Conservation (phyloP, 352 stramenopile species). For the Pythium biforme region DNA sequence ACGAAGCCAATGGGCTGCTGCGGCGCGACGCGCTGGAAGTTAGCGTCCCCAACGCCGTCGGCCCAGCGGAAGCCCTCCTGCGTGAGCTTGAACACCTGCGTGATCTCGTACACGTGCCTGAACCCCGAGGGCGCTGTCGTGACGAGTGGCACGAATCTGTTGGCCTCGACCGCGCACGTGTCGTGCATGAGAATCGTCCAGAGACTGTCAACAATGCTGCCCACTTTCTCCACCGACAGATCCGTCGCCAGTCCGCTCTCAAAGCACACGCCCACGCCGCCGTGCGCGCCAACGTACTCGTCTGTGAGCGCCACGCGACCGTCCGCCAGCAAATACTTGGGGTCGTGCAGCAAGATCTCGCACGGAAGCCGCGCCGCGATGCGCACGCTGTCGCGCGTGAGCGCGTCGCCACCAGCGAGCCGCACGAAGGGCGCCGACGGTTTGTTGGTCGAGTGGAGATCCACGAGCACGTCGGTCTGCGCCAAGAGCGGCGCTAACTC, state of each 20-base stretch:
- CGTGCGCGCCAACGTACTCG: slow-evolving; percentile 60
- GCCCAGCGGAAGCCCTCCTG: slow-evolving; percentile 54
- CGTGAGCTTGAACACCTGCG: slow-evolving; percentile 64
- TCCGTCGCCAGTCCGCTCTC: slow-evolving; percentile 67
- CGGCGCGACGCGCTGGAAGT: slow-evolving; percentile 54
- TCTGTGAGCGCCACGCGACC: slow-evolving; percentile 63
- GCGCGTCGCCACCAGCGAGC: slow-evolving; percentile 40
- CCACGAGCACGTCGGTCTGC: slow-evolving; percentile 56
- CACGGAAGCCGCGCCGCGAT: slow-evolving; percentile 46
- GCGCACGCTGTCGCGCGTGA: slow-evolving; percentile 28
- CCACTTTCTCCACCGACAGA: slow-evolving; percentile 44
- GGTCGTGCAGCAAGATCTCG: slow-evolving; percentile 65
- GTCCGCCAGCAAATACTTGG: slow-evolving; percentile 50
- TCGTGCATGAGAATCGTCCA: slow-evolving; percentile 53
- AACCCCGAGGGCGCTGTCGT: background rate
- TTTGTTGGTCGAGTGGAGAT: slow-evolving; percentile 82
- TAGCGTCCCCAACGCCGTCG: slow-evolving; percentile 47
- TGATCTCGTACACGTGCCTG: slow-evolving; percentile 46
- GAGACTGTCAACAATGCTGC: slow-evolving; percentile 39
- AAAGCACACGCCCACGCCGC: slow-evolving; percentile 64
- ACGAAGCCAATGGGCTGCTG: slow-evolving; percentile 48
- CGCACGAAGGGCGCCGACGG: slow-evolving; percentile 65
- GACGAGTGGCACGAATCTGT: slow-evolving; percentile 5
- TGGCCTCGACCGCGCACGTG: slow-evolving; percentile 31
- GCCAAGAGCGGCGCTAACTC: slow-evolving; percentile 57